Conservation (phyloP, 805 yeast species). For the Wickerhamomyces tratensis region DNA sequence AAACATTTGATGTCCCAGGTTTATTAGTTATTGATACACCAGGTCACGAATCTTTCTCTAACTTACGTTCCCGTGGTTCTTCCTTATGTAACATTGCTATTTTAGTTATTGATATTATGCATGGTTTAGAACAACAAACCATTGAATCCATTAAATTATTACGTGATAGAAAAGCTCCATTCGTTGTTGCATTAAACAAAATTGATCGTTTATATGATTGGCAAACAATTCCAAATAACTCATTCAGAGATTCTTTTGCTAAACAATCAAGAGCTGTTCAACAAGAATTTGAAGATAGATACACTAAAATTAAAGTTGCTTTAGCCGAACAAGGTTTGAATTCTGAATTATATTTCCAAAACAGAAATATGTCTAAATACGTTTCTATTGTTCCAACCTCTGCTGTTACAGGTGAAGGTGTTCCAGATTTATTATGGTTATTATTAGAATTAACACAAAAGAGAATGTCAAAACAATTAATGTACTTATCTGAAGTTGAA, state of each 20-base stretch:
- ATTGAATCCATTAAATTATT: conserved; percentile 85
- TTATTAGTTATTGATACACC: conserved; percentile 95
- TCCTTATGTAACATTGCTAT: conserved; percentile 98
- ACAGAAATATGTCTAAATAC: conserved; percentile 85
- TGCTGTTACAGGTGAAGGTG: conserved; percentile 99
- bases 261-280: conserved; percentile 79
- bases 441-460: conserved; percentile 91
- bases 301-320: conserved; percentile 76
- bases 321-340: conserved; percentile 97
- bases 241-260: conserved; percentile 89
- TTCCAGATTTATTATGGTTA: conserved; percentile 95
- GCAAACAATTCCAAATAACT: conserved; percentile 83
- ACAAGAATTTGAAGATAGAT: conserved; percentile 85
- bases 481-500: conserved; percentile 88
- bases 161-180: conserved; percentile 97
- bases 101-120: conserved; percentile 97
- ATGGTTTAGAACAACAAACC: conserved; percentile 97
- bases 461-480: conserved; percentile 98
- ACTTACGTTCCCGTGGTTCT: conserved; percentile 97
- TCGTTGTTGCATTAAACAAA: conserved; percentile 93
- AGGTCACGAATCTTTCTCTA: conserved; percentile 99
- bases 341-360: conserved; percentile 92
- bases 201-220: conserved; percentile 96
- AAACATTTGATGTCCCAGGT: conserved; percentile 93
- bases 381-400: conserved; percentile 98